phyloP scores from a whole-genome alignment of 345 rosid species.

The Punica granatum region DNA sequence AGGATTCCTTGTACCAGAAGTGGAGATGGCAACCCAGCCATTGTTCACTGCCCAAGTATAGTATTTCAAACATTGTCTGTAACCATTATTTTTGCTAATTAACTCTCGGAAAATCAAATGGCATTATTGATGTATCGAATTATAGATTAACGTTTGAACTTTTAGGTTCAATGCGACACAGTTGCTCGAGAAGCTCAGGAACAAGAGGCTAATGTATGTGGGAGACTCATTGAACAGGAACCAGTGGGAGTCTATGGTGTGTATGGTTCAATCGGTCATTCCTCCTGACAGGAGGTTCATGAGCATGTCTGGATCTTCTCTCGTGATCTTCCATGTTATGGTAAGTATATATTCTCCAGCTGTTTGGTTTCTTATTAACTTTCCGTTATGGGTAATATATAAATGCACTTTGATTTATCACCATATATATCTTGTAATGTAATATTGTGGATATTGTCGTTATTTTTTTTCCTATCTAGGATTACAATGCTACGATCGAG shows the following conservation, averaged over 20 bases:
- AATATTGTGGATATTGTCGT: too few species aligned
- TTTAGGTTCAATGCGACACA: constrained; percentile 61
- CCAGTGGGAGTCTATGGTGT: constrained; percentile 98
- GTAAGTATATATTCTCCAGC: constrained; percentile 18
- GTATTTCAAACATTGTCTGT: background rate
- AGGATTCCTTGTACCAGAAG: constrained; percentile 69
- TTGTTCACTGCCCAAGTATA: constrained; percentile 76
- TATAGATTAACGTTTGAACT: background rate
- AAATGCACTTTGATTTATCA: too few species aligned
- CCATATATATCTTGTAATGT: background rate
- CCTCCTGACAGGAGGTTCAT: constrained; percentile 59
- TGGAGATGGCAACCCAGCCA: constrained; percentile 98
- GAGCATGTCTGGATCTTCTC: constrained; percentile 46
- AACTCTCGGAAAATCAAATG: too few species aligned
- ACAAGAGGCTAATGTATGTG: constrained; percentile 3
- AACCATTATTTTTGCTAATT: too few species aligned
- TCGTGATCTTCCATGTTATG: constrained; percentile 64
- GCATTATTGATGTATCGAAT: too few species aligned
- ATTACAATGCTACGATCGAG: constrained; percentile 86
- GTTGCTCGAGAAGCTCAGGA: constrained; percentile 58
- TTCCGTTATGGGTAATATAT: too few species aligned
- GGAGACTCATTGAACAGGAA: constrained; percentile 94
- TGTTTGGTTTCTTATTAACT: background rate
- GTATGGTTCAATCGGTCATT: constrained; percentile 78
- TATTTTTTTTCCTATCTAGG: constrained; percentile 24